A percentile compares a stretch with the other conserved stretches of the same genome.
Evolutionary conservation across 1,284 basidiomycete genomes (phyloP).

Genomic region (Neolentinus lepideus): DNA sequence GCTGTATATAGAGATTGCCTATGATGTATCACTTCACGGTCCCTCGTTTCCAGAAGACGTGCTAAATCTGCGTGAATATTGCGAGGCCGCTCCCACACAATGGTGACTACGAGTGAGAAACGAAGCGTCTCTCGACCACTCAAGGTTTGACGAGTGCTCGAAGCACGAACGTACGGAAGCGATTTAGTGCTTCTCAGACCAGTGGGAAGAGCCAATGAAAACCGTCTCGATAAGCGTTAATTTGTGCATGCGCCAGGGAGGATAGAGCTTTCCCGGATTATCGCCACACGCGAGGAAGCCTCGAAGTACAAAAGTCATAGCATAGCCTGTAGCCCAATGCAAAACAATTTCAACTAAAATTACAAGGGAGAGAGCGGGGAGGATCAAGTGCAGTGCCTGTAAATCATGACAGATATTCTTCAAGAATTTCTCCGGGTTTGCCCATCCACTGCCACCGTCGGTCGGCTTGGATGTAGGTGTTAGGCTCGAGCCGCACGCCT

Average conservation of each 20-base stretch:
- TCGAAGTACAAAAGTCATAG: too few relatives aligned
- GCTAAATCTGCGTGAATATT: neutral
- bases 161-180: too few relatives aligned
- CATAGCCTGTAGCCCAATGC: too few relatives aligned
- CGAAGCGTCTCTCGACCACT: neutral
- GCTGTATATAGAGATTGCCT: neutral
- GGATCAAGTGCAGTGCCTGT: neutral
- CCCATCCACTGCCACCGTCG: constrained; percentile 83
- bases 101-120: neutral
- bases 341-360: neutral
- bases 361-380: neutral
- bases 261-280: too few relatives aligned
- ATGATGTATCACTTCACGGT: neutral
- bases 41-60: neutral
- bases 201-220: too few relatives aligned
- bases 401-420: constrained; percentile 29
- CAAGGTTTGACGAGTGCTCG: neutral
- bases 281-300: too few relatives aligned
- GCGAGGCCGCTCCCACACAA: neutral
- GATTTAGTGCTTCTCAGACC: too few relatives aligned
- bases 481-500: constrained; percentile 63
- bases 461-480: constrained; percentile 60
- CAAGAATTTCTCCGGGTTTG: constrained; percentile 54
- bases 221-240: too few relatives aligned
- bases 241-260: too few relatives aligned